These are phyloP conservation scores for Irpex lacteus DNA, from an alignment of 1,284 basidiomycete species.

Conservation along the genomic window DNA sequence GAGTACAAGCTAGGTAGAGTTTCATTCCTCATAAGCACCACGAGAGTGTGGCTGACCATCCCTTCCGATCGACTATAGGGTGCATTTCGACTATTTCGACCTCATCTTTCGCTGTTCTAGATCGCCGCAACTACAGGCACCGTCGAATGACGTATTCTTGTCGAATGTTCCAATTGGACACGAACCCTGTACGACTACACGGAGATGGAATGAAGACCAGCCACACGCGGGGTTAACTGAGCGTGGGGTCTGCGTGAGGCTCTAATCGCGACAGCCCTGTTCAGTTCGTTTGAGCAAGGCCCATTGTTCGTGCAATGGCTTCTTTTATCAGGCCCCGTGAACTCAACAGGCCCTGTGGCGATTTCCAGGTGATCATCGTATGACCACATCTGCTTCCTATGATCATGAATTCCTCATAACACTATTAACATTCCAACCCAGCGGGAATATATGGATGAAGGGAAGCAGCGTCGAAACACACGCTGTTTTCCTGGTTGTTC, in stretches of 20 bases:
- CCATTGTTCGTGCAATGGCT: neutral
- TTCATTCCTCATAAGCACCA: neutral
- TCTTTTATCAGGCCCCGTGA: neutral
- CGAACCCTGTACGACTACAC: neutral
- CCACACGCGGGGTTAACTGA: neutral
- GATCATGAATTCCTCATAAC: neutral
- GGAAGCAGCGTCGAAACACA: neutral
- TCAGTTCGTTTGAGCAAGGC: neutral
- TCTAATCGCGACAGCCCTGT: neutral
- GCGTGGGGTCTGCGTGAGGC: neutral
- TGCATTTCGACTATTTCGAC: neutral
- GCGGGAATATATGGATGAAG: neutral
- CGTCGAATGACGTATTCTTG: neutral
- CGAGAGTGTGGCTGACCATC: neutral
- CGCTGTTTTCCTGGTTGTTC: neutral
- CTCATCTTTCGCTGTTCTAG: neutral
- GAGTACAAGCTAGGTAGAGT: neutral
- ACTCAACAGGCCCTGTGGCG: neutral
- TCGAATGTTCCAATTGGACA: neutral
- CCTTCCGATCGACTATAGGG: neutral
- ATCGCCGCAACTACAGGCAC: neutral
- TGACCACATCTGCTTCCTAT: neutral
- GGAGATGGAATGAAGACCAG: neutral
- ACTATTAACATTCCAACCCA: neutral
- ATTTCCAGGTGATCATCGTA: neutral